Conservation (phyloP, 768 basidiomycete species). For the Trametes villosa region DNA sequence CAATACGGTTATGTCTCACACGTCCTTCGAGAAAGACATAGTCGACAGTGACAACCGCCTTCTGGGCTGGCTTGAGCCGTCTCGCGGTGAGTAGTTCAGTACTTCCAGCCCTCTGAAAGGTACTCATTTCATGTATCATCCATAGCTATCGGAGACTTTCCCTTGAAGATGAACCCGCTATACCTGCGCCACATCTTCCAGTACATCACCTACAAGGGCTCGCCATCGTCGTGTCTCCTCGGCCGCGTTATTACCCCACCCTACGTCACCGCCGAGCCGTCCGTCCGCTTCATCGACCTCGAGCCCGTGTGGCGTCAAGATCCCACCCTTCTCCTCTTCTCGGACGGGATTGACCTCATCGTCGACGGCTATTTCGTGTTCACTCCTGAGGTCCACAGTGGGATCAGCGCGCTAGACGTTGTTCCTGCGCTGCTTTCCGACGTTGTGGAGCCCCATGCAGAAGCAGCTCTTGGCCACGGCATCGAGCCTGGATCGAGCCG, state of each 20-base stretch:
- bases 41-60: neutral
- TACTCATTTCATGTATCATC: neutral
- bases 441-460: neutral
- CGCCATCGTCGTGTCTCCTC: neutral
- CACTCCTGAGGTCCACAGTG: neutral
- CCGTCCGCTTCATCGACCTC: slow-evolving; percentile 3
- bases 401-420: neutral
- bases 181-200: slow-evolving; percentile 6
- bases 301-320: neutral
- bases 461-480: neutral
- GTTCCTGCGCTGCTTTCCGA: neutral
- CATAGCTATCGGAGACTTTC: slow-evolving; percentile 8
- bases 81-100: neutral
- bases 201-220: neutral
- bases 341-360: slow-evolving; percentile 5
- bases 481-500: neutral
- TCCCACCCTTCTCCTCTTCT: slow-evolving; percentile 3
- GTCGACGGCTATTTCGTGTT: neutral
- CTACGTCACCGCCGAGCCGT: slow-evolving; percentile 5
- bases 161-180: neutral
- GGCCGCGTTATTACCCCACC: slow-evolving; percentile 3
- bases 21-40: neutral
- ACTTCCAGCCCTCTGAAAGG: neutral
- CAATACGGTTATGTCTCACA: neutral
- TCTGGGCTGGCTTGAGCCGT: neutral